A percentile compares a stretch with the other conserved stretches of the same genome.
phyloP scores from a whole-genome alignment of 192 early-diverging fungal genomes.

The Helicostylum pulchrum region DNA sequence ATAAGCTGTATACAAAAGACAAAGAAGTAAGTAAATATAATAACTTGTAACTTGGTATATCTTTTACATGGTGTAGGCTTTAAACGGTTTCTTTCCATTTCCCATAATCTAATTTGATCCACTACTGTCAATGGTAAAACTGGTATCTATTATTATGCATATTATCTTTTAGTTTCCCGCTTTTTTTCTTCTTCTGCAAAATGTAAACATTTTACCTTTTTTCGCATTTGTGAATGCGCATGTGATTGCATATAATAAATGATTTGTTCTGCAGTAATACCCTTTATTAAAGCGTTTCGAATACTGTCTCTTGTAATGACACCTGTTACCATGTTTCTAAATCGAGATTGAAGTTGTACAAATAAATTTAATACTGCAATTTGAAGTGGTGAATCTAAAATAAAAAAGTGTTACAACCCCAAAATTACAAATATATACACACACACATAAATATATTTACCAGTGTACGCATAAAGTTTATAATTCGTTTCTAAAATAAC shows the following conservation, averaged over 20 bases:
- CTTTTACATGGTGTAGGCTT: slow-evolving; percentile 40
- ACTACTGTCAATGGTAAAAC: slow-evolving; percentile 88
- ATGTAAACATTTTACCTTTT: slow-evolving; percentile 41
- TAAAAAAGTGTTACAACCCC: background rate
- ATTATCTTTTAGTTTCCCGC: background rate
- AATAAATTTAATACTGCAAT: slow-evolving; percentile 92
- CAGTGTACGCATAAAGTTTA: slow-evolving; percentile 90
- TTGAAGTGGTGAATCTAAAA: slow-evolving; percentile 80
- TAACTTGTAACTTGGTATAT: background rate
- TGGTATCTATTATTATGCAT: slow-evolving; percentile 45
- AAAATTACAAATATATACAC: background rate
- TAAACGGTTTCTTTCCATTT: slow-evolving; percentile 88
- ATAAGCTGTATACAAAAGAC: slow-evolving; percentile 34
- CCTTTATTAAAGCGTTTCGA: slow-evolving; percentile 74
- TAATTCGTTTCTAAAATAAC: slow-evolving; percentile 97
- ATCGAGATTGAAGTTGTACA: slow-evolving; percentile 76
- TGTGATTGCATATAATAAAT: slow-evolving; percentile 86
- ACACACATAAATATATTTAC: too few species aligned
- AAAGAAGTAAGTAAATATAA: background rate
- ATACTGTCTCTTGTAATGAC: slow-evolving; percentile 85
- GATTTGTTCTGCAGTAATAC: slow-evolving; percentile 95
- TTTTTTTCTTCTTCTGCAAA: background rate
- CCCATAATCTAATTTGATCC: slow-evolving; percentile 96
- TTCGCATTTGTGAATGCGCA: slow-evolving; percentile 91
- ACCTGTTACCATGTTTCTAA: slow-evolving; percentile 90